Base-by-base conservation (phyloP, 352 stramenopile species). In the Blastocystis sp. region DNA sequence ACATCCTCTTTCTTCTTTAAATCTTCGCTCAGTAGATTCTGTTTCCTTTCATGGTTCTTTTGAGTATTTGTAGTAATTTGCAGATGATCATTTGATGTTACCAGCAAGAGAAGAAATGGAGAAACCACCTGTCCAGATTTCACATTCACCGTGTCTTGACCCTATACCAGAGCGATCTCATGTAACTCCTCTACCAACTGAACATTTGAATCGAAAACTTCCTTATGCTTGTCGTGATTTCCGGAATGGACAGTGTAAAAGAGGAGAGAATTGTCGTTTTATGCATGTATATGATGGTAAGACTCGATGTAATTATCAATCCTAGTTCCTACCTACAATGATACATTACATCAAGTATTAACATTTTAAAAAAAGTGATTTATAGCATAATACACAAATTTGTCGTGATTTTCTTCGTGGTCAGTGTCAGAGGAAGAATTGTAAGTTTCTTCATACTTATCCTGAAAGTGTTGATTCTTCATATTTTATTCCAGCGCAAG, bases 181-280 rank as follows among this genome's bases (percentile, higher is more conserved):
- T 54, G 37, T 12, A 19, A 32, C 65, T 54, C 37, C 65, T 49
- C 21, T 24, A 11, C 21, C 37, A n/a, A 14, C 65, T 29, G 65
- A 77, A 14, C 2, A 21, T 24, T 21, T 29, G 24, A 54, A 16
- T 5, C 11, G 27, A 19, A 83, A 83, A 43, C 71, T 83, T 7
- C 71, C 71, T 19, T 83, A 83, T 43, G 71, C 71, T 43, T 83
- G 71, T 42, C 71, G 71, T 39, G 71, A 83, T 51, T 83, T 66
- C 51, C 71, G 71, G 5, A 83, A 66, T 43, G 71, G 71, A 5
- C 49, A 61, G 14, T 83, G 71, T 46, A 43, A 6, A 6, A 43
- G 71, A 27, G 71, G 71, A 19, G 71, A 83, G 21, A 51, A 49
- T 11, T 83, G 71, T 43, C 46, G 51, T 37, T 83, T 83, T 32